Evolutionary conservation across 1,284 basidiomycete genomes (phyloP), one percentile per base, ranked within the genome.

Genomic region (Ustilago lituana): DNA sequence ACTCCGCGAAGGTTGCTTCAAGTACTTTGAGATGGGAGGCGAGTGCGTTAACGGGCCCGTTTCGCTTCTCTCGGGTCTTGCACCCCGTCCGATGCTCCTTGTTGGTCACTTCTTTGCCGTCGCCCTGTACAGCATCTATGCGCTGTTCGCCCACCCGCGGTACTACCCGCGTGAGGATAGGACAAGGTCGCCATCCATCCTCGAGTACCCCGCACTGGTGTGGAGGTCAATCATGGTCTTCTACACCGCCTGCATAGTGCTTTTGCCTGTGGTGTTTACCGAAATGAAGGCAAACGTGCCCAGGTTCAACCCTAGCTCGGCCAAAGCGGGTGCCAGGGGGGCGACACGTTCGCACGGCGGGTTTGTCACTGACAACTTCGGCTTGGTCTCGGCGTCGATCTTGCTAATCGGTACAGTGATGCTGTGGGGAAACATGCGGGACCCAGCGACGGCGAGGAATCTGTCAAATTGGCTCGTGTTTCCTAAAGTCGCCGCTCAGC

Each of bases 101-200:
- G 89, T 91, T 75, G 89, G 87, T 74, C 95, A 98, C 85, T 98
- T 98, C 85, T 98, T 96, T 86, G 85, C 87, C 23, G 95, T 99
- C 65, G 95, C 95, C 0, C 88, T 99, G 68, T 98, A 96, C 84
- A 88, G 90, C 11, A 91, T 95, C 77, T 95, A 89, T 87, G 85
- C 91, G 38, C 86, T 96, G 82, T 92, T 96, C 83, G 89, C 87
- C 1, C 69, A 65, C 35, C 67, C 60, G 11, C 40, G 53, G 3
- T 56, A 38, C 41, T 65, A 61, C 43, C 31, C 38, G 3, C 32
- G 40, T 17, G 68, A 68, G 19, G 20, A 53, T 11, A 19, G 39
- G 14, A 56, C 56, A 2, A 35, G 58, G 10, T 52, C 11, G 23
- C 76, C 68, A 2, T 32, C 50, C 3, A 5, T 69, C 24, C 38